These are phyloP conservation scores for Tillandsia leiboldiana DNA, from an alignment of 176 grass and related monocot genomes.

Conservation along the genomic window DNA sequence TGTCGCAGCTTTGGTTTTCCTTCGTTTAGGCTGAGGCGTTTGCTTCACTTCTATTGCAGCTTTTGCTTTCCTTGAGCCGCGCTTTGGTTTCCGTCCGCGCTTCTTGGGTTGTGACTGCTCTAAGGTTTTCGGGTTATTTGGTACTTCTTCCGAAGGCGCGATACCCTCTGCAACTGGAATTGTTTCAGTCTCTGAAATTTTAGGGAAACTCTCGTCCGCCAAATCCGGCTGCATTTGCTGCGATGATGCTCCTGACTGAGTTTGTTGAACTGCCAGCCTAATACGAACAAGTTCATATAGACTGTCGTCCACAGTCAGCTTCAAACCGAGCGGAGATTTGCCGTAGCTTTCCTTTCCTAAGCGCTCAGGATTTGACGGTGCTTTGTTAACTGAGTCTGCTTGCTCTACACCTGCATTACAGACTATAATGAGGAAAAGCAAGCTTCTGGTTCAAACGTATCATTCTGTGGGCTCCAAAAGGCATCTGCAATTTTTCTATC, in stretches of 20 bases:
- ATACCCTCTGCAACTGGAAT: neutral
- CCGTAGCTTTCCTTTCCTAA: neutral
- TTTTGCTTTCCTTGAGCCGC: conserved; percentile 13
- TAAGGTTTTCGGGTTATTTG: conserved; percentile 12
- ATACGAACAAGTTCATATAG: neutral
- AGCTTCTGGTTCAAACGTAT: neutral
- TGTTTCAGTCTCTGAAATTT: conserved; percentile 12
- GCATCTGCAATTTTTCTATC: neutral
- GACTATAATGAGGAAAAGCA: neutral
- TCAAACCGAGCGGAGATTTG: neutral
- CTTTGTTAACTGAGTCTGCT: neutral
- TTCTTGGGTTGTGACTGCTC: conserved; percentile 15
- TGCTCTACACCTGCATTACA: neutral
- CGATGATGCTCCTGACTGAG: conserved; percentile 25
- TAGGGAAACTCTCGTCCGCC: neutral
- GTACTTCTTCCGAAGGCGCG: neutral
- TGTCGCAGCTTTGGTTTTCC: conserved; percentile 23
- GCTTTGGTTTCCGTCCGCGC: neutral
- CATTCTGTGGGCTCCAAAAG: neutral
- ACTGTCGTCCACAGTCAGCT: neutral
- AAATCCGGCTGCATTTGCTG: conserved; percentile 15
- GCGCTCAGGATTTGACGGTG: neutral
- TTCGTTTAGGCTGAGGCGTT: conserved; percentile 25
- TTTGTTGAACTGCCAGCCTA: conserved; percentile 15
- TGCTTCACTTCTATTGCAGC: conserved; percentile 8